Percentiles rank a stretch among this genome's conserved stretches.
Evolutionary conservation across 768 basidiomycete species (phyloP).

Genomic region (Nidularia sp.): DNA sequence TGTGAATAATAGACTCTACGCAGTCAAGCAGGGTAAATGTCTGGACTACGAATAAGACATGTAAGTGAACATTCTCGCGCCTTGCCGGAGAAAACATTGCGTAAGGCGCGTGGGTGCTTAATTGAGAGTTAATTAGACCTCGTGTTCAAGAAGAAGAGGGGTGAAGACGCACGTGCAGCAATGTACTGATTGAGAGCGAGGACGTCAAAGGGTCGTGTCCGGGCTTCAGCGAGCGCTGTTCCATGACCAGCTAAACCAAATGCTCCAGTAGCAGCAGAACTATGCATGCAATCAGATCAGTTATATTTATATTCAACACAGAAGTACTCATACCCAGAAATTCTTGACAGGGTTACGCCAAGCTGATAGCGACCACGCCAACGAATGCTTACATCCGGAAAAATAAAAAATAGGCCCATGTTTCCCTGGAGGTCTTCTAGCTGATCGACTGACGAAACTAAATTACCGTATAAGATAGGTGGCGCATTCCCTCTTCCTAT

Average conservation of each 20-base stretch:
- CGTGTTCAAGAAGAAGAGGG: conserved; percentile 1
- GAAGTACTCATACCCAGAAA: conserved; percentile 60
- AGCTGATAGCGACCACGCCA: conserved; percentile 74
- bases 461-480: conserved; percentile 76
- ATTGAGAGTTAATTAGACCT: conserved; percentile 5
- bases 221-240: conserved; percentile 63
- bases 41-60: conserved; percentile 16
- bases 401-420: conserved; percentile 82
- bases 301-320: conserved; percentile 8
- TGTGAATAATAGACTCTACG: background rate
- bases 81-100: conserved; percentile 50
- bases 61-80: conserved; percentile 45
- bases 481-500: conserved; percentile 46
- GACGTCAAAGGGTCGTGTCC: conserved; percentile 77
- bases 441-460: conserved; percentile 79
- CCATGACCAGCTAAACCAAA: conserved; percentile 55
- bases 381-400: conserved; percentile 87
- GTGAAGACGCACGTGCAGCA: conserved; percentile 63
- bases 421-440: conserved; percentile 79
- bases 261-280: conserved; percentile 43
- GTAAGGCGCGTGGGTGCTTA: conserved; percentile 46
- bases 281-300: conserved; percentile 5
- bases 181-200: conserved; percentile 68
- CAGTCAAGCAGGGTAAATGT: background rate
- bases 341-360: conserved; percentile 66